Evolutionary conservation across 2,329 filamentous ascomycete genomes (phyloP).

Genomic region (Diaporthe velutina): DNA sequence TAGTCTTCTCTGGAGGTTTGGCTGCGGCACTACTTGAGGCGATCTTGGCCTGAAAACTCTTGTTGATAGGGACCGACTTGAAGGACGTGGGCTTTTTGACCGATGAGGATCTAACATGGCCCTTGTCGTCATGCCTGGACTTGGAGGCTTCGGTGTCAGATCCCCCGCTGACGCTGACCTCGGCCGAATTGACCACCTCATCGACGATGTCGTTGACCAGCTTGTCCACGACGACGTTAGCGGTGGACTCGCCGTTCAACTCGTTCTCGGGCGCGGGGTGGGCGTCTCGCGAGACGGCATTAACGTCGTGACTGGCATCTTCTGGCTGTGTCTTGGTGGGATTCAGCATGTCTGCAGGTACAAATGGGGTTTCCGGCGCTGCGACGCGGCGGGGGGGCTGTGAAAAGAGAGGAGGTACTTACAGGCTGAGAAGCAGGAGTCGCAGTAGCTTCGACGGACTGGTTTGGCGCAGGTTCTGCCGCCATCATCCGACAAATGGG

Average conservation of each 20-base stretch:
- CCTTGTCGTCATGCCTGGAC: conserved; percentile 66
- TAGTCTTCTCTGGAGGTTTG: conserved; percentile 66
- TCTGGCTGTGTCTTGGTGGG: conserved; percentile 48
- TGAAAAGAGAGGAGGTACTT: conserved; percentile 46
- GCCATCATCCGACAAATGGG: conserved; percentile 69
- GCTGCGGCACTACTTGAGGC: conserved; percentile 57
- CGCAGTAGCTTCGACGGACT: conserved; percentile 66
- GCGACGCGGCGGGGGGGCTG: conserved; percentile 42
- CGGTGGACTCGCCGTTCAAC: conserved; percentile 63
- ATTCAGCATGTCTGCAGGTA: conserved; percentile 60
- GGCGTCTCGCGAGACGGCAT: conserved; percentile 27
- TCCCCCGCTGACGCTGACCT: conserved; percentile 75
- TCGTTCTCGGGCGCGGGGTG: conserved; percentile 45
- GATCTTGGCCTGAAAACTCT: conserved; percentile 83
- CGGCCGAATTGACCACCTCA: conserved; percentile 71
- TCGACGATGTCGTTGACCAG: conserved; percentile 69
- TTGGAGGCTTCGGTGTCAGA: conserved; percentile 83
- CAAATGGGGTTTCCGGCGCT: conserved; percentile 49
- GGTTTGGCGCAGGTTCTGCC: conserved; percentile 70
- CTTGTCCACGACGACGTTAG: conserved; percentile 69
- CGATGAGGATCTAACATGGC: conserved; percentile 70
- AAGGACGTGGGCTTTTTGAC: conserved; percentile 83
- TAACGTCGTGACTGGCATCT: conserved; percentile 38
- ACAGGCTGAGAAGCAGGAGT: conserved; percentile 61
- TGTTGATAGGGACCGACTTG: conserved; percentile 88